Evolutionary conservation across 2,329 filamentous ascomycete species (phyloP), one percentile per base, ranked within the genome.

Genomic region (Claviceps digitariae): DNA sequence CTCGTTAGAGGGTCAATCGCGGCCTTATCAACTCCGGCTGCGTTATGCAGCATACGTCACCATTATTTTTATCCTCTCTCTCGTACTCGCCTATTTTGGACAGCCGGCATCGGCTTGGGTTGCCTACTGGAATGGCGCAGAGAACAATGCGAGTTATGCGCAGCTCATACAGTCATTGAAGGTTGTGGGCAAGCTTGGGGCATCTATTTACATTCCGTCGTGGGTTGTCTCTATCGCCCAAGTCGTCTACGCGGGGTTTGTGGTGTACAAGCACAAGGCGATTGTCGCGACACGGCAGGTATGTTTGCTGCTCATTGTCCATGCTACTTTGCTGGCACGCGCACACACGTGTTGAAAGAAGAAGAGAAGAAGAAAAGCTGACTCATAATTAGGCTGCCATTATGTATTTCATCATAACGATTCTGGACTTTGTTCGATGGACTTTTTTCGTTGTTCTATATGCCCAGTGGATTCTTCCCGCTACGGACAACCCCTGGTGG

Each of bases 101-200:
- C 54, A 55, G 13, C 54, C 54, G n/a, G 48, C 48, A 6, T 38
- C 52, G 2, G 48, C 54, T 25, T 55, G 54, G 54, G 43, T 50
- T 4, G 54, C 54, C 3, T 55, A 55, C 43, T 55, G 51, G 54
- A 55, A 49, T 40, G 48, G 54, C 13, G 43, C 54, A 7, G 51
- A 55, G 29, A 55, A 40, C 48, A 55, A 55, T 27, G 53, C 54
- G 5, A 55, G 54, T 23, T 55, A 55, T 25, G 54, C 51, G 7
- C 51, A 55, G 12, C 48, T 55, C 17, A 51, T 40, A n/a, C 54
- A 53, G 48, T 55, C 54, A 7, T 29, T 55, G 17, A 51, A 51
- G 31, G 38, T 55, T 17, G 51, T 53, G 3, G 51, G 51, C 51
- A 55, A 55, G 40, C 25, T 55, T 2, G 51, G 54, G 15, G 54